Base-by-base conservation (phyloP, 306 rosid species). In the Quercus alba region DNA sequence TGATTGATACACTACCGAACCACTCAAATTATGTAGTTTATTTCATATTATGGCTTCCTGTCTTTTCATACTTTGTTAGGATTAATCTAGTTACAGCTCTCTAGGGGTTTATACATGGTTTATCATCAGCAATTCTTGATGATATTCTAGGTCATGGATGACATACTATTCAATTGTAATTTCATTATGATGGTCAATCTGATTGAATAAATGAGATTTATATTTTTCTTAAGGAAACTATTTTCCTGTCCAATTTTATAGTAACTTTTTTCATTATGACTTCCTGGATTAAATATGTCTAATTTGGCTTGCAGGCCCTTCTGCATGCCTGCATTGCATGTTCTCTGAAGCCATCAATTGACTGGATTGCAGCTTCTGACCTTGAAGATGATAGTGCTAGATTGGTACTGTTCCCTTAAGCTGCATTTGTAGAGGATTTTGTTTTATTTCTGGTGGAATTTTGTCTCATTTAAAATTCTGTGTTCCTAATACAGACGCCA, bases 291-390 rank as follows among this genome's bases (percentile, higher is more conserved):
- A 41, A 21, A 38, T 52, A 31, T 81, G 80, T 76, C 51, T 56
- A 41, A 25, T 81, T 68, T 90, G 55, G 66, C 78, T 82, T 78
- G 76, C 84, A 95, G 99, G 99, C 99, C 83, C 97, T 95, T 85
- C 89, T 95, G 79, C 99, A 95, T 91, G 99, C 99, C 55, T 91
- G 97, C 41, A 85, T 90, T 77, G 94, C 97, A 19, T 86, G 96
- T 84, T 95, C 91, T 57, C 81, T 95, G 81, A 91, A 74, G 88
- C 97, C 99, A 78, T 85, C 94, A 71, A 91, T 95, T 79, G 99
- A 89, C 76, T 95, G 99, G 99, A 93, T 95, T 85, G 99, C 99
- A 21, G 98, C 99, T 80, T 90, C 99, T 77, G 98, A 95, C 84
- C 96, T 95, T 77, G 99, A 95, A 90, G 99, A 93, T 62, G 98